Base-by-base conservation (phyloP, 129 eudicot species). In the Flaveria brownii region DNA sequence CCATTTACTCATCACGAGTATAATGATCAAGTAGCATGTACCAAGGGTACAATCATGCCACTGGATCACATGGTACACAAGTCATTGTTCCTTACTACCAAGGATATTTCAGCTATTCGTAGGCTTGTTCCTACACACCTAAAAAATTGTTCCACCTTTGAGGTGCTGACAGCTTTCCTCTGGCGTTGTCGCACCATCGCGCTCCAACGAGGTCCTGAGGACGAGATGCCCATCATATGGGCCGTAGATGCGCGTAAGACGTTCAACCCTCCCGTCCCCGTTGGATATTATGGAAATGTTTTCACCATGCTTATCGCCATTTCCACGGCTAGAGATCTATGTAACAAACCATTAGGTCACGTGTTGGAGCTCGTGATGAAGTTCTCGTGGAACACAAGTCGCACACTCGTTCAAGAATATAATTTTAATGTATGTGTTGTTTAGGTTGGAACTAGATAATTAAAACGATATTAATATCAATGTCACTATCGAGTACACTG, bases 1-100 rank as follows among this genome's bases (percentile, higher is more conserved):
- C 60, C 89, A 2, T 81, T 75, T 70, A 46, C 65, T 6, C 91
- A 78, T 68, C 80, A 8, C 33, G 89, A 84, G 77, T 82, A 81
- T 50, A 82, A 81, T 20, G 22, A 20, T 10, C 63, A 50, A 18
- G 81, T 84, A 0, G 68, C 45, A 2, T 80, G 82, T 67, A 84
- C 84, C 14, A 83, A 81, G 15, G 80, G 70, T 77, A 17, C 78
- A 6, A 70, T 76, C 11, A 62, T 75, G 60, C 75, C 85, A 1
- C 55, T 61, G 2, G 78, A 81, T 43, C 82, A 84, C 86, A 84
- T 82, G 60, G 4, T 16, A 10, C 42, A 46, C 20, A 68, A 20
- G 18, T 10, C 59, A 47, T 46, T 70, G 1, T 90, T 82, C 73
- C 15, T 90, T 84, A 57, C 65, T 43, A 25, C 81, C 7, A 6